Evolutionary conservation across 148 eudicot species (phyloP), one percentile per base, ranked within the genome.

Genomic region (Arctostaphylos glauca): DNA sequence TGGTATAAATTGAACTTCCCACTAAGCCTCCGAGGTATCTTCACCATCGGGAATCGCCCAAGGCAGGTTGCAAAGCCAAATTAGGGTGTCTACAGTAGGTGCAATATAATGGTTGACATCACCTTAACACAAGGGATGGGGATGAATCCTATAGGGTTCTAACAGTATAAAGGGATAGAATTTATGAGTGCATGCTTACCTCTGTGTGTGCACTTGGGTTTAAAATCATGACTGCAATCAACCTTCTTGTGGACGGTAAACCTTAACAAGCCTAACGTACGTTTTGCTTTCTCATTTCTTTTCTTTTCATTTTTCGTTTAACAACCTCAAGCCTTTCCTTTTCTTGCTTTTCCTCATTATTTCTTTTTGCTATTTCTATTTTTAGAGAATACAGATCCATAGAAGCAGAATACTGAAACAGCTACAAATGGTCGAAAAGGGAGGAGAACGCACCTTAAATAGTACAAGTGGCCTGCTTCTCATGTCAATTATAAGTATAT

Each of bases 381-480:
- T 7, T 21, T 59, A 1, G 71, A 16, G 44, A 66, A 5, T 66
- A 31, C 71, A 66, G 31, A 31, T 25, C 43, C 43, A 14, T 66
- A 25, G 71, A 66, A 31, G 8, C 43, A 31, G 10, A 66, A 66
- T 66, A 66, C 38, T 13, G 43, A 41, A 66, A 66, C 12, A 10
- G 31, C 71, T 66, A 25, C 71, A 43, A 5, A 71, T 71, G 75
- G 73, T 16, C 19, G 44, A 25, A 66, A 66, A 73, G 23, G 3
- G 44, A 46, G 25, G 62, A 76, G 48, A 76, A 53, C 72, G 14
- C 66, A 76, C 80, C 80, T 68, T 79, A 18, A 68, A 52, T n/a
- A 5, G 31, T 67, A 66, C 55, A 55, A 78, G 81, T 38, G 19
- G 48, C 64, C 58, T 5, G 58, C 64, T 38, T 58, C 49, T n/a